Conservation (phyloP, 2,329 filamentous ascomycete genomes). For the Plenodomus biglobosus region DNA sequence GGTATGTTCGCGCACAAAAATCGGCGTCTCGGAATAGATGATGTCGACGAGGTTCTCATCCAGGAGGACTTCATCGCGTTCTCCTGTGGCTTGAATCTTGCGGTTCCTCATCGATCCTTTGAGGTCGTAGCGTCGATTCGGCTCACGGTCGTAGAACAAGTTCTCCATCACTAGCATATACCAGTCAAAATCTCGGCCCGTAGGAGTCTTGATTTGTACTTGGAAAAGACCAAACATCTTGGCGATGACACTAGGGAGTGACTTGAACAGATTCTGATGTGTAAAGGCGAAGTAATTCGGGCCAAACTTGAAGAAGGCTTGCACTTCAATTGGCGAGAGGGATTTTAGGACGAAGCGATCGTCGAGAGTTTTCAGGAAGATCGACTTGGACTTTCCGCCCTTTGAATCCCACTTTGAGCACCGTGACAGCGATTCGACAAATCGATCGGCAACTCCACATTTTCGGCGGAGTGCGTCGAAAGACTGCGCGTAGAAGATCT, state of each 20-base stretch:
- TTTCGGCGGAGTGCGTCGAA: constrained; percentile 93
- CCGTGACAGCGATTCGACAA: constrained; percentile 90
- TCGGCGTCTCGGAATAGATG: constrained; percentile 86
- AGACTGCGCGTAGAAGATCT: constrained; percentile 97
- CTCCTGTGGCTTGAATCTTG: constrained; percentile 92
- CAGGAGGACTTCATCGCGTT: constrained; percentile 92
- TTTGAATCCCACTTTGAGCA: constrained; percentile 98
- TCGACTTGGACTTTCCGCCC: constrained; percentile 94
- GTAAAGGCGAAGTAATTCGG: constrained; percentile 98
- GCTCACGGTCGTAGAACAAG: constrained; percentile 90
- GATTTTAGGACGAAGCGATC: constrained; percentile 93
- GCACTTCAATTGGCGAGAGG: constrained; percentile 85
- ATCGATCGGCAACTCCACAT: constrained; percentile 89
- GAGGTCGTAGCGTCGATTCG: constrained; percentile 80
- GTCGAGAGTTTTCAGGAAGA: constrained; percentile 95
- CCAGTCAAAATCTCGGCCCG: constrained; percentile 90
- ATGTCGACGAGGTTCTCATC: constrained; percentile 99
- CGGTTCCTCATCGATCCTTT: constrained; percentile 99
- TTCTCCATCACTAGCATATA: constrained; percentile 97
- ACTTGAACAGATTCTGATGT: constrained; percentile 93
- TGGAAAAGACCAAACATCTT: constrained; percentile 99
- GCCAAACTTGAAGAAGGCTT: constrained; percentile 91
- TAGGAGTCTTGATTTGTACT: constrained; percentile 95
- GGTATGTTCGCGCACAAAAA: constrained; percentile 93
- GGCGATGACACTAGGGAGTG: constrained; percentile 88